Evolutionary conservation across 75 land plant genomes (phyloP), one percentile per base, ranked within the genome.

Genomic region (Pinus albicaulis): DNA sequence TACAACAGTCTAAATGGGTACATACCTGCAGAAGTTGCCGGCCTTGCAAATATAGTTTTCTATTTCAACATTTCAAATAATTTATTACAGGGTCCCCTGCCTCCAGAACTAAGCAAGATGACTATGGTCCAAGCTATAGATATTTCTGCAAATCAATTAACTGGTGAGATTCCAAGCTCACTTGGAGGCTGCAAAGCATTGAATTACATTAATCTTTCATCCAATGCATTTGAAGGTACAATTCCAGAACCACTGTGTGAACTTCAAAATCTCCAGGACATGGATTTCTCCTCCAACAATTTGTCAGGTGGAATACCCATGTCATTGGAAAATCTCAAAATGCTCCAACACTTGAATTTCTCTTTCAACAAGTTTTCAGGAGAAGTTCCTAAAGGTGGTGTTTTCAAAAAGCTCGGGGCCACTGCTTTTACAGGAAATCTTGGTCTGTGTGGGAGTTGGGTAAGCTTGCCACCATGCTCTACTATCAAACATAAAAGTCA

Each of bases 231-330:
- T 55, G 58, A 57, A 53, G 80, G 82, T n/a, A 17, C 24, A 14
- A 80, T 80, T 22, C 82, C 82, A 2, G 31, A 17, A 12, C 41
- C 55, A 22, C 76, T 81, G 8, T 81, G 76, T 17, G 38, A 81
- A 20, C 80, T 80, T 26, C 25, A 53, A 52, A 83, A 71, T 65
- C 84, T 83, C n/a, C 53, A 38, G 14, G 38, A 52, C 3, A 34
- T 81, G 22, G 85, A 83, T 83, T 74, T 83, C 34, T 83, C 85
- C 0, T 71, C 79, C 15, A 83, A 81, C 55, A n/a, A 58, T 5
- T 78, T 83, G 28, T 59, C 8, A 28, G 84, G 85, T 26, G 64
- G 75, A 13, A 81, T 83, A 22, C 79, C 84, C 4, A 23, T 5
- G 22, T 56, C 80, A 20, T 83, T 82, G 19, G 23, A 31, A 41